These are phyloP conservation scores for Blastobotrys illinoisensis DNA, from an alignment of 1,139 yeast species.

Conservation along the genomic window DNA sequence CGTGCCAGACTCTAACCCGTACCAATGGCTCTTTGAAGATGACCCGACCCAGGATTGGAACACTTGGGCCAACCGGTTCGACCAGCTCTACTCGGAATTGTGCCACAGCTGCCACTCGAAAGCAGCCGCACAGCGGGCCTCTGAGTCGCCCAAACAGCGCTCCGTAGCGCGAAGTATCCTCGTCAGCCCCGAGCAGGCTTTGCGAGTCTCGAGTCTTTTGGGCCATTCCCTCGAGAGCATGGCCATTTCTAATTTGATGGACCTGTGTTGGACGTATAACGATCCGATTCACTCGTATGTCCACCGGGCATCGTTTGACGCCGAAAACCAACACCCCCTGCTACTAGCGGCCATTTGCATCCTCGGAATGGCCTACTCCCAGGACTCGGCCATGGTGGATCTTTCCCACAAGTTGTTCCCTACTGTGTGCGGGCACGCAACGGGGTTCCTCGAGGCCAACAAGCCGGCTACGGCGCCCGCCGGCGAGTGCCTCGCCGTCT, in stretches of 20 bases:
- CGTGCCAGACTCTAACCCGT: background rate
- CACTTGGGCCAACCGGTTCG: slow-evolving; percentile 16
- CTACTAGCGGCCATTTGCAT: slow-evolving; percentile 35
- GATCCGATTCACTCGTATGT: slow-evolving; percentile 24
- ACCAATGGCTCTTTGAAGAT: slow-evolving; percentile 9
- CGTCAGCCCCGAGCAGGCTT: slow-evolving; percentile 4
- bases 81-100: slow-evolving; percentile 18
- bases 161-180: slow-evolving; percentile 6
- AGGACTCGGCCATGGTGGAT: background rate
- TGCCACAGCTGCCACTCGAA: background rate
- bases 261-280: slow-evolving; percentile 11
- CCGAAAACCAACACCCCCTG: slow-evolving; percentile 30
- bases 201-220: background rate
- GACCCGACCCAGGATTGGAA: slow-evolving; percentile 7
- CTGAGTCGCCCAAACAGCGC: background rate
- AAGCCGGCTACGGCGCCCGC: background rate
- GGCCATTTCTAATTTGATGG: slow-evolving; percentile 6
- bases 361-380: slow-evolving; percentile 34
- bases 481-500: slow-evolving; percentile 13
- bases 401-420: background rate
- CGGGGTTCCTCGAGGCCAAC: background rate
- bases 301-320: slow-evolving; percentile 40
- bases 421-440: background rate
- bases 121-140: background rate
- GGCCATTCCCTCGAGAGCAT: background rate